phyloP scores from a whole-genome alignment of 176 grass and related monocot species.

The Neostapfia colusana region DNA sequence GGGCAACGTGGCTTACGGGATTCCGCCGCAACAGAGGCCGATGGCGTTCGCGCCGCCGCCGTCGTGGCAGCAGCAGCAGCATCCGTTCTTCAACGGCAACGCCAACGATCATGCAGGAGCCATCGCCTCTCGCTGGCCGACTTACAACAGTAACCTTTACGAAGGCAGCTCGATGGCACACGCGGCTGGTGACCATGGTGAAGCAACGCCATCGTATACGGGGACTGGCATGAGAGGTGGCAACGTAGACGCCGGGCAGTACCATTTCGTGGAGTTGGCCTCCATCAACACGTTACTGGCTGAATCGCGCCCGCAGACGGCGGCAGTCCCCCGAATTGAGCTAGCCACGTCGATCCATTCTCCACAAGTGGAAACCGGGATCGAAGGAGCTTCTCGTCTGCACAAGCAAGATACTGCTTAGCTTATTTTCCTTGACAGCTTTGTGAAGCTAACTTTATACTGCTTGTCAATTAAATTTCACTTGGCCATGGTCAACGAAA shows the following conservation, averaged over 20 bases:
- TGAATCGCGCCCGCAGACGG: neutral
- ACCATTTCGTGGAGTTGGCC: neutral
- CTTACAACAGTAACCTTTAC: no score
- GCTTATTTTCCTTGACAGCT: no score
- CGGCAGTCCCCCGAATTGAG: neutral
- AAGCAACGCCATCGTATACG: neutral
- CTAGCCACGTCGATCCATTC: no score
- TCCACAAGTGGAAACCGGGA: neutral
- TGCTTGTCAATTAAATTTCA: no score
- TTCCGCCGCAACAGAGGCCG: neutral
- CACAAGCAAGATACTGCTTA: neutral
- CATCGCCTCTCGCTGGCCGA: neutral
- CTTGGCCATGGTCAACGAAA: no score
- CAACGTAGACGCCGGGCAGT: neutral
- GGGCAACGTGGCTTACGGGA: neutral
- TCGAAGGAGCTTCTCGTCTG: neutral
- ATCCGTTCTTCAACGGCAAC: neutral
- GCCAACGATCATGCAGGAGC: neutral
- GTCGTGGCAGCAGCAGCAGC: neutral
- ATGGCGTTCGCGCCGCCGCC: neutral
- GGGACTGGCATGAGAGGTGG: neutral
- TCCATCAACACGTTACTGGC: neutral
- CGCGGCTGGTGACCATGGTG: neutral
- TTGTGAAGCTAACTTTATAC: no score
- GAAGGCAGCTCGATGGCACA: neutral